These are phyloP conservation scores for Paecilomyces sp. DNA, from an alignment of 2,329 filamentous ascomycete genomes.

Conservation along the genomic window DNA sequence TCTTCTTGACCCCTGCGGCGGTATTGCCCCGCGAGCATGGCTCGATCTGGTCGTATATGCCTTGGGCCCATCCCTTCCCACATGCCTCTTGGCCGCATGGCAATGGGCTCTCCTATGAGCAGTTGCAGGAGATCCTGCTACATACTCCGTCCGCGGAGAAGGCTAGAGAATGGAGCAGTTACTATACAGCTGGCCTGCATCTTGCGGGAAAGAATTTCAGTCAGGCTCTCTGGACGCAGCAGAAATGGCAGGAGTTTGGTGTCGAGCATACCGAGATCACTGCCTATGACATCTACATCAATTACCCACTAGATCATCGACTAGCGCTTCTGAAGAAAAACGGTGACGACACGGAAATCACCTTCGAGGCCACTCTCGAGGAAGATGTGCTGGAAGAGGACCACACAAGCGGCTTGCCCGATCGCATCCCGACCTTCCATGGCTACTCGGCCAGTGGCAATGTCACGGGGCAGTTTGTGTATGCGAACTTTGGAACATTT, in stretches of 20 bases:
- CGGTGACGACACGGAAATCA: conserved; percentile 43
- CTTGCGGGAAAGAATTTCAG: conserved; percentile 71
- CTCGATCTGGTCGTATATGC: conserved; percentile 32
- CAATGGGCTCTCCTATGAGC: conserved; percentile 44
- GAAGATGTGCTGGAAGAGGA: conserved; percentile 84
- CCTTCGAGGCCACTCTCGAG: conserved; percentile 72
- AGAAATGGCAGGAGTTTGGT: conserved; percentile 67
- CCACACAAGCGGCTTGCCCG: conserved; percentile 62
- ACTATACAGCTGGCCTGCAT: conserved; percentile 71
- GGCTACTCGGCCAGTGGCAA: conserved; percentile 91
- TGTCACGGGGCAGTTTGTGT: conserved; percentile 80
- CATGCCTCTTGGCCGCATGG: conserved; percentile 34
- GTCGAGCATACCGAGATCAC: conserved; percentile 52
- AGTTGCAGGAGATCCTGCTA: conserved; percentile 48
- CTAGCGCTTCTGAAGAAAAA: conserved; percentile 56
- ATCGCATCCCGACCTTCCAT: conserved; percentile 83
- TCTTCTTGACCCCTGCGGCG: conserved; percentile 35
- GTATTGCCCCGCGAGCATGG: conserved; percentile 31
- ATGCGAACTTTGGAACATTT: conserved; percentile 85
- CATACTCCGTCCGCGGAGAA: conserved; percentile 49
- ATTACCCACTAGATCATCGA: conserved; percentile 66
- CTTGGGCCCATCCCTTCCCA: conserved; percentile 31
- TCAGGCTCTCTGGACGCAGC: conserved; percentile 68
- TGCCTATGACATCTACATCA: conserved; percentile 69
- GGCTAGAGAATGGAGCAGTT: conserved; percentile 65